These are phyloP conservation scores for Zoysia japonica DNA, from an alignment of 176 grass and related monocot genomes.

Conservation along the genomic window DNA sequence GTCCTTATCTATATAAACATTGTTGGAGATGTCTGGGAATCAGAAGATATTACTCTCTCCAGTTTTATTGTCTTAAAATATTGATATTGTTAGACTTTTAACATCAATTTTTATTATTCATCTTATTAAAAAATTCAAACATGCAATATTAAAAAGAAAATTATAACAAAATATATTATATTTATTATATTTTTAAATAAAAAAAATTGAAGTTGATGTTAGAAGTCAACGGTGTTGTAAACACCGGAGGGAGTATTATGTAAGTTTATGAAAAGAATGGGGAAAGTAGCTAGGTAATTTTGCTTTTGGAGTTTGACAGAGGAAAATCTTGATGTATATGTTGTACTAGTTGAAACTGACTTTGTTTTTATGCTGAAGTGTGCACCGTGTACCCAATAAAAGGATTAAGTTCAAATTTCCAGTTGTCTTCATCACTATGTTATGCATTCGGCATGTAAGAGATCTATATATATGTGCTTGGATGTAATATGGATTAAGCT, in stretches of 20 bases:
- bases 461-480: too few species aligned
- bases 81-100: too few species aligned
- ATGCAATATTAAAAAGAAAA: too few species aligned
- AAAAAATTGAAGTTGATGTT: too few species aligned
- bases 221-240: too few species aligned
- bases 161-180: too few species aligned
- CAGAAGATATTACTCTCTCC: neutral
- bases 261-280: slow-evolving; percentile 14
- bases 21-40: slow-evolving; percentile 11
- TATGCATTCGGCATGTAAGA: too few species aligned
- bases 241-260: neutral
- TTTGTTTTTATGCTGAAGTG: slow-evolving; percentile 38
- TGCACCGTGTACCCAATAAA: slow-evolving; percentile 44
- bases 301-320: slow-evolving; percentile 26
- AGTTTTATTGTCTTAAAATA: too few species aligned
- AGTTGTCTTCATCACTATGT: neutral
- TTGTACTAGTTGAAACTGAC: slow-evolving; percentile 40
- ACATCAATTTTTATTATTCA: too few species aligned
- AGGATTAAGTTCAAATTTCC: slow-evolving; percentile 4
- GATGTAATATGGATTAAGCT: too few species aligned
- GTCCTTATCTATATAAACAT: slow-evolving; percentile 34
- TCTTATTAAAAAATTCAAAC: too few species aligned
- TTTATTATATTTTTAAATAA: too few species aligned
- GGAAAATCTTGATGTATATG: slow-evolving; percentile 19
- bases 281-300: slow-evolving; percentile 44